Conservation (phyloP, 257 asterid genomes). For the Gardenia jasminoides region DNA sequence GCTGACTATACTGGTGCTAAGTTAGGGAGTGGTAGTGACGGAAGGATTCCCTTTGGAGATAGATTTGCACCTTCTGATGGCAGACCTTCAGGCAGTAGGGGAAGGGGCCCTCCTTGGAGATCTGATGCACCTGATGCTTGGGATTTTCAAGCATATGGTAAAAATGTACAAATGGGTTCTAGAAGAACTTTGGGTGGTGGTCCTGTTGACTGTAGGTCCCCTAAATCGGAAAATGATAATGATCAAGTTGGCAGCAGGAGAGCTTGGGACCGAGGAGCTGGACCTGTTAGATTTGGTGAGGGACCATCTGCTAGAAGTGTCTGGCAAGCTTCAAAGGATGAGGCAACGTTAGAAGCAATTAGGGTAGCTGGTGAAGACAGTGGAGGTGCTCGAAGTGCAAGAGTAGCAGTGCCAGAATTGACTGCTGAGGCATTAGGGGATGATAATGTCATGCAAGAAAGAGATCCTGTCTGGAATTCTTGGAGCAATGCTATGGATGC, state of each 20-base stretch:
- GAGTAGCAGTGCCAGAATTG: constrained; percentile 85
- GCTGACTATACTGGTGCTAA: constrained; percentile 70
- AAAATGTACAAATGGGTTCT: constrained; percentile 62
- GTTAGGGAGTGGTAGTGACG: constrained; percentile 62
- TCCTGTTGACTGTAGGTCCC: constrained; percentile 45
- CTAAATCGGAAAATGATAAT: constrained; percentile 56
- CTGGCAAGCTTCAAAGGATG: constrained; percentile 99
- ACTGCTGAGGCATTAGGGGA: constrained; percentile 74
- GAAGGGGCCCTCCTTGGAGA: constrained; percentile 73
- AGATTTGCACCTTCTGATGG: constrained; percentile 63
- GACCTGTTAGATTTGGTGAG: constrained; percentile 86
- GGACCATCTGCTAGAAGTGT: constrained; percentile 99
- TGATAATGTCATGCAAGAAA: constrained; percentile 64
- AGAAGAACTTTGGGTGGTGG: constrained; percentile 56
- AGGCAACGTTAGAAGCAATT: constrained; percentile 95
- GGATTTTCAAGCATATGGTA: constrained; percentile 66
- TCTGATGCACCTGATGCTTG: constrained; percentile 61
- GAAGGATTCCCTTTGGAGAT: constrained; percentile 63
- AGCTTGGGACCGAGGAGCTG: constrained; percentile 81
- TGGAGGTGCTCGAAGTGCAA: constrained; percentile 64
- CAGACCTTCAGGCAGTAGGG: constrained; percentile 51
- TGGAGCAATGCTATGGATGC: constrained; percentile 99
- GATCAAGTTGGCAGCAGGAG: constrained; percentile 68
- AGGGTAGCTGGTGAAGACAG: constrained; percentile 94
- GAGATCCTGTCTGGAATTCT: constrained; percentile 77